Percentiles rank a stretch among this genome's conserved stretches.
Conservation (phyloP, 2,329 filamentous ascomycete genomes). For the Trichoderma sp. region DNA sequence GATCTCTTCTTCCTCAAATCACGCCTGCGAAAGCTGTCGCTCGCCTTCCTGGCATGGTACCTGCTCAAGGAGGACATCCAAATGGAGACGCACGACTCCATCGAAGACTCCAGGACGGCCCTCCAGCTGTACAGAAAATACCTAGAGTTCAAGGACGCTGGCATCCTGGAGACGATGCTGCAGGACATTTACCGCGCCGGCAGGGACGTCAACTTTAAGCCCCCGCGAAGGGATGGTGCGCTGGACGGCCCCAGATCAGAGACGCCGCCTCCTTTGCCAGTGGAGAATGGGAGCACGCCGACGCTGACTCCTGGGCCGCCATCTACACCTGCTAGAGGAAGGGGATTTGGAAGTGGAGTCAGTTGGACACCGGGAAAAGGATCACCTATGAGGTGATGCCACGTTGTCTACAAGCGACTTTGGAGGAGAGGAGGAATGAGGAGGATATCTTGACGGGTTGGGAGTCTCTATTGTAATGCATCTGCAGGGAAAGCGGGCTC, state of each 20-base stretch:
- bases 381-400: slow-evolving; percentile 38
- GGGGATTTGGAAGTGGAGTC: slow-evolving; percentile 42
- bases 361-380: slow-evolving; percentile 52
- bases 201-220: slow-evolving; percentile 53
- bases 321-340: slow-evolving; percentile 50
- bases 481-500: background rate
- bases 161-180: slow-evolving; percentile 78
- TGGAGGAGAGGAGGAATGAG: background rate
- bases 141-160: slow-evolving; percentile 83
- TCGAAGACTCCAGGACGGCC: slow-evolving; percentile 91
- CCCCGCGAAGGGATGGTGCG: slow-evolving; percentile 50
- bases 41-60: slow-evolving; percentile 89
- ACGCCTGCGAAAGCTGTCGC: slow-evolving; percentile 80
- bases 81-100: slow-evolving; percentile 86
- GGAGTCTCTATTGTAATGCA: background rate
- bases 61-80: slow-evolving; percentile 94
- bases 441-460: background rate
- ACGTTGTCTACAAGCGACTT: background rate
- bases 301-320: slow-evolving; percentile 38
- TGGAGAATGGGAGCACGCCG: slow-evolving; percentile 31
- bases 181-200: slow-evolving; percentile 75
- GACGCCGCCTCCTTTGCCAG: slow-evolving; percentile 55
- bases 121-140: slow-evolving; percentile 88
- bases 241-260: slow-evolving; percentile 49
- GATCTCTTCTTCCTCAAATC: slow-evolving; percentile 83